Base-by-base conservation (phyloP, 176 grass and related monocot genomes). In the Oropetium thomaeum region DNA sequence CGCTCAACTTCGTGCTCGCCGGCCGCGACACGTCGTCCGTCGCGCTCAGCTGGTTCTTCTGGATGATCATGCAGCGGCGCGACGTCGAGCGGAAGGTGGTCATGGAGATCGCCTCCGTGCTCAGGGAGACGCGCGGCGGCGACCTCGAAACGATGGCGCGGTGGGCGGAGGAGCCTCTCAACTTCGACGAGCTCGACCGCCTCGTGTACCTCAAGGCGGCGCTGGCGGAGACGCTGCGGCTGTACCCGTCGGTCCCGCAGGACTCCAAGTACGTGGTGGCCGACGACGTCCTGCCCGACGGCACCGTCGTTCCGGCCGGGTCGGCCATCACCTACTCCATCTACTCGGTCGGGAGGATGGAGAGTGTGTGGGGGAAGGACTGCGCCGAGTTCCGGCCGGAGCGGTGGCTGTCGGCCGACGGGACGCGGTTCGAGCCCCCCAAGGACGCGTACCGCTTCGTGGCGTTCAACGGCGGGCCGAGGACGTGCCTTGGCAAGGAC, bases 41-140 rank as follows among this genome's bases (percentile, higher is more conserved):
- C 20, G 94, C 94, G 25, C 90, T 97, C 34, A 97, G 86, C 85
- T 97, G 94, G 94, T 97, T 97, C 88, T 97, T 97, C 82, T 97
- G 86, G 86, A 87, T 41, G 16, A 4, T 97, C 58, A 97, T 90
- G 85, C 90, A 76, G 65, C 84, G 74, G 25, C 73, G 77, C 22
- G 88, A 97, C 75, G 84, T 97, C 34, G 93, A 97, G 90, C 75
- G 59, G 25, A 90, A 65, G 80, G 79, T 97, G 34, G 67, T 97
- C 5, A 49, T 39, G 26, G 93, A 97, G 83, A 97, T 97, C 59
- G 70, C 77, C 39, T 58, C 85, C 54, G 88, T 97, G 71, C 77
- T 97, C 52, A 79, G 38, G 43, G 83, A 89, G 58, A 93, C 93
- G 13, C 88, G 93, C 4, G 93, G 93, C 8, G 85, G 86, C 20